Percentiles rank a stretch among this genome's conserved stretches.
Conservation (phyloP, 176 grass and related monocot species). For the Raddia guianensis region DNA sequence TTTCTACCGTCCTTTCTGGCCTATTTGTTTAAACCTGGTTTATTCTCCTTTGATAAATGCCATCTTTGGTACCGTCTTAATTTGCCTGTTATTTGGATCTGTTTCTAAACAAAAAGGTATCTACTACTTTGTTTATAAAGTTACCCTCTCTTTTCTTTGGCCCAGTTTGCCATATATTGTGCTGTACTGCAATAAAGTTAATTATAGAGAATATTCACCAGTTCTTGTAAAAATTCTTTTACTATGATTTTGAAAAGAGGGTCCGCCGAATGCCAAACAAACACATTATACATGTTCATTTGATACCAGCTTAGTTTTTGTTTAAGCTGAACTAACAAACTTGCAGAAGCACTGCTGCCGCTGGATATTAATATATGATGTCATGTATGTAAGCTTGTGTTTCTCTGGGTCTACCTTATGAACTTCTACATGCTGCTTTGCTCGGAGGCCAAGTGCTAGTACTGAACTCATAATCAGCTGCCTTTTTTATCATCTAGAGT, state of each 20-base stretch:
- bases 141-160: not conserved
- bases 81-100: not conserved
- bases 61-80: not conserved
- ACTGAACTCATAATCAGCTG: not conserved
- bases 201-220: not conserved
- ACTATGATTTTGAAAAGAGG: not conserved
- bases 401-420: not conserved
- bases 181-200: conserved; percentile 21
- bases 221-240: not conserved
- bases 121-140: conserved; percentile 2
- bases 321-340: not conserved
- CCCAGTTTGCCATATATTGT: conserved; percentile 1
- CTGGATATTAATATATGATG: not conserved
- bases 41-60: conserved; percentile 20
- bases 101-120: conserved; percentile 23
- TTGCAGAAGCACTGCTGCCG: not conserved
- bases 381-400: not conserved
- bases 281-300: not conserved
- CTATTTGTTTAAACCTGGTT: conserved; percentile 28
- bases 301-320: not conserved
- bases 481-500: not conserved
- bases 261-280: not conserved
- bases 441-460: not conserved
- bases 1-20: not conserved
- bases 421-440: not conserved